Evolutionary conservation across 768 basidiomycete species (phyloP), one percentile per base, ranked within the genome.

Genomic region (Boletus rubropictus): DNA sequence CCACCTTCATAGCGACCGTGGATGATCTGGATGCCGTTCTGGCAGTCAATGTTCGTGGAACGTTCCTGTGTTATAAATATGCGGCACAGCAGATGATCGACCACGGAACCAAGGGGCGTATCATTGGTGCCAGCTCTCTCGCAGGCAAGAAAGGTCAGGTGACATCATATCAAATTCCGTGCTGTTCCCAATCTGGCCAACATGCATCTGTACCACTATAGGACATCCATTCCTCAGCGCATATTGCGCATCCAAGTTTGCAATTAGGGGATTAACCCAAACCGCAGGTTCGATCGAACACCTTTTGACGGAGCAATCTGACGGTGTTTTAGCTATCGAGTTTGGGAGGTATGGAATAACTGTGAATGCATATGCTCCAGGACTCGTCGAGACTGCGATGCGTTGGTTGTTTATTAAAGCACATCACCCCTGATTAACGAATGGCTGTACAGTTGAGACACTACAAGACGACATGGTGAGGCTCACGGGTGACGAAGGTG

Each of bases 21-120:
- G 62, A 63, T 17, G 61, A 71, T 8, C 59, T 67, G 48, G 67
- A 74, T 24, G 48, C 51, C 17, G 37, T 67, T 9, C 50, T 70
- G n/a, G 48, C 63, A 2, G 61, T 73, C 42, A 77, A 77, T 34
- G 61, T 66, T 22, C 65, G 63, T 12, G 72, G 76, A 5, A 61
- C 63, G 0, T 64, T 75, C 52, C 55, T 73, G 15, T 67, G 65
- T 41, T 73, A 72, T 51, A 75, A 73, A 49, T 61, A 68, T 42
- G 75, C 72, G 11, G 75, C 72, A 7, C 52, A 54, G 21, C 66
- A 70, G 49, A 75, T 75, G 75, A 59, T 76, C 39, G 63, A 66
- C 24, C 75, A 71, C 51, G 72, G 70, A 7, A 52, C 38, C 6
- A 70, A 71, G 10, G 73, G 74, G 1, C 60, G 73, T 14, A 73